phyloP scores from a whole-genome alignment of 345 rosid species.

The Alliaria petiolata region DNA sequence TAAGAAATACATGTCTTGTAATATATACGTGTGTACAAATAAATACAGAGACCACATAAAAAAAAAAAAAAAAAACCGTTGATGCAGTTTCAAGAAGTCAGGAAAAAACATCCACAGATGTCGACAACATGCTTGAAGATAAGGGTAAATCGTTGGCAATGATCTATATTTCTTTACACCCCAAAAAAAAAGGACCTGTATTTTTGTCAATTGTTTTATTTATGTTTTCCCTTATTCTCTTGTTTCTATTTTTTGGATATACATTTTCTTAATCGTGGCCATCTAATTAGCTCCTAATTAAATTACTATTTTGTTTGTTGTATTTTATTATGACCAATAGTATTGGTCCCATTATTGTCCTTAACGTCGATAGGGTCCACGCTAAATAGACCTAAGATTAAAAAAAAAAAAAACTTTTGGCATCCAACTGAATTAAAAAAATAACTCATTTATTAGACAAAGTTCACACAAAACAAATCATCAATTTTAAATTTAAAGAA shows the following conservation, averaged over 20 bases:
- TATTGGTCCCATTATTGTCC: background rate
- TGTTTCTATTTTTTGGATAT: background rate
- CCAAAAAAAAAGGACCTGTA: no score
- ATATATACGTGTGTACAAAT: no score
- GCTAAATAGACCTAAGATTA: no score
- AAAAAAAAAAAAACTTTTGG: no score
- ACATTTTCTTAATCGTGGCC: background rate
- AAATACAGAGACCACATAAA: no score
- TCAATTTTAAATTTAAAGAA: background rate
- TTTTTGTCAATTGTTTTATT: background rate
- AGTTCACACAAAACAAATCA: background rate
- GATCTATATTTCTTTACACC: no score
- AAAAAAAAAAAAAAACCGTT: background rate
- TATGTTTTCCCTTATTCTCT: background rate
- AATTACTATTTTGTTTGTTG: background rate
- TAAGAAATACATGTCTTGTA: no score
- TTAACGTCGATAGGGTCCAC: background rate
- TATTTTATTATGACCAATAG: background rate
- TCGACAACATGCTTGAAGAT: background rate
- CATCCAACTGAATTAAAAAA: background rate
- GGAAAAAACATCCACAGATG: background rate
- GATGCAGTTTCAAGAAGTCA: background rate
- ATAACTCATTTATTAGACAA: background rate
- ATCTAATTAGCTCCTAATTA: background rate
- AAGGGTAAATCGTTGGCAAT: background rate